phyloP scores from a whole-genome alignment of 768 basidiomycete genomes.

The Amanita inopinata region DNA sequence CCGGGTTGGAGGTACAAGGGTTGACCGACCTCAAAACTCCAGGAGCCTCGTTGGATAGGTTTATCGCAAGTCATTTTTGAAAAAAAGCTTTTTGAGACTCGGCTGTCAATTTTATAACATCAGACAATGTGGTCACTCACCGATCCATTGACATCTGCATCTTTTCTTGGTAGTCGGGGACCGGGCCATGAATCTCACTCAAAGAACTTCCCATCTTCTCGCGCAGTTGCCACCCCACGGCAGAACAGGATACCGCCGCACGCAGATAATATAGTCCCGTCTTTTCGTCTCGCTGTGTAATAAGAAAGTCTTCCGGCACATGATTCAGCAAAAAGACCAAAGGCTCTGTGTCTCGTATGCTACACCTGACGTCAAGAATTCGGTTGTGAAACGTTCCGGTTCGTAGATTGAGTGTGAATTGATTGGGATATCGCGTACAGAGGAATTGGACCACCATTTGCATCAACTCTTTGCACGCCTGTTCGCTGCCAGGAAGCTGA shows the following conservation, averaged over 20 bases:
- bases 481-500: constrained; percentile 37
- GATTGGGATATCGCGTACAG: constrained; percentile 45
- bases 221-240: constrained; percentile 38
- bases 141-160: constrained; percentile 40
- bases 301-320: constrained; percentile 42
- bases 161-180: constrained; percentile 41
- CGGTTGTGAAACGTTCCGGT: constrained; percentile 31
- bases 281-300: constrained; percentile 30
- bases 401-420: constrained; percentile 29
- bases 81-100: constrained; percentile 28
- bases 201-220: constrained; percentile 39
- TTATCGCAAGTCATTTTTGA: constrained; percentile 35
- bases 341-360: constrained; percentile 23
- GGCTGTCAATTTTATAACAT: too few relatives aligned
- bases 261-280: constrained; percentile 34
- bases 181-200: constrained; percentile 35
- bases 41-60: constrained; percentile 45
- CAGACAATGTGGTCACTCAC: constrained; percentile 21
- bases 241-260: constrained; percentile 37
- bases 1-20: constrained; percentile 34
- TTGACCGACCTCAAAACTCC: constrained; percentile 41
- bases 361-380: constrained; percentile 26
- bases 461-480: constrained; percentile 41
- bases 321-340: constrained; percentile 37
- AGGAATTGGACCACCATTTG: constrained; percentile 48